Evolutionary conservation across 768 basidiomycete species (phyloP).

Genomic region (Serendipita indica): DNA sequence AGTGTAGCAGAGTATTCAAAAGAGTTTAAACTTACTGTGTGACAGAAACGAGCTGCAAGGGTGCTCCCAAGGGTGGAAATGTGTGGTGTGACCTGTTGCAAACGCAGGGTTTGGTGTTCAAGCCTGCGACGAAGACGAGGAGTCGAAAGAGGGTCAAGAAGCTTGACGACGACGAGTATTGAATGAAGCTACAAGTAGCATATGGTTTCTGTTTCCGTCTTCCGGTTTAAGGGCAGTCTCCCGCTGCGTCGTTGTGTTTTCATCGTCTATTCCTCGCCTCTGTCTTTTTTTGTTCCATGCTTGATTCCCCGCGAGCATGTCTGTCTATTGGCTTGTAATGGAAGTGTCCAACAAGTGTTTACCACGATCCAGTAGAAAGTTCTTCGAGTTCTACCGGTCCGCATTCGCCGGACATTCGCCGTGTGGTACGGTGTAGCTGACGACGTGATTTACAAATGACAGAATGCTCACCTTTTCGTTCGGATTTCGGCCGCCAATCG

Average conservation of each 20-base stretch:
- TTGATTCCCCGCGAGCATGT: no score
- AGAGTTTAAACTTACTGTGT: not conserved
- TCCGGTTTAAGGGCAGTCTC: no score
- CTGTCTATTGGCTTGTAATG: no score
- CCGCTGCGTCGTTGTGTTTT: no score
- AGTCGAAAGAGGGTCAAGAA: not conserved
- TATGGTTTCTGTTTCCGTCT: no score
- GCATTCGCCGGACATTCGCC: no score
- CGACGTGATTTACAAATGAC: no score
- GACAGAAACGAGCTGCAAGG: not conserved
- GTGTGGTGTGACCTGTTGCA: not conserved
- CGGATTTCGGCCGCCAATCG: not conserved
- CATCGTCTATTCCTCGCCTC: no score
- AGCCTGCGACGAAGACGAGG: not conserved
- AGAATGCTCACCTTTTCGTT: not conserved
- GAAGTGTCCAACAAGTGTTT: no score
- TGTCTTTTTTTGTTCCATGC: no score
- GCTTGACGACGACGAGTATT: not conserved
- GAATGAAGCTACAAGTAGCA: not conserved
- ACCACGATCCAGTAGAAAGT: no score
- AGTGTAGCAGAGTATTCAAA: not conserved
- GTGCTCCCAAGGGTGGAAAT: not conserved
- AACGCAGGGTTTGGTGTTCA: not conserved
- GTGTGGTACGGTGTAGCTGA: not conserved
- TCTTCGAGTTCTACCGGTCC: no score